A percentile compares a stretch with the other conserved stretches of the same genome.
phyloP scores from a whole-genome alignment of 2,329 filamentous ascomycete species.

The Fusarium liriodendri region DNA sequence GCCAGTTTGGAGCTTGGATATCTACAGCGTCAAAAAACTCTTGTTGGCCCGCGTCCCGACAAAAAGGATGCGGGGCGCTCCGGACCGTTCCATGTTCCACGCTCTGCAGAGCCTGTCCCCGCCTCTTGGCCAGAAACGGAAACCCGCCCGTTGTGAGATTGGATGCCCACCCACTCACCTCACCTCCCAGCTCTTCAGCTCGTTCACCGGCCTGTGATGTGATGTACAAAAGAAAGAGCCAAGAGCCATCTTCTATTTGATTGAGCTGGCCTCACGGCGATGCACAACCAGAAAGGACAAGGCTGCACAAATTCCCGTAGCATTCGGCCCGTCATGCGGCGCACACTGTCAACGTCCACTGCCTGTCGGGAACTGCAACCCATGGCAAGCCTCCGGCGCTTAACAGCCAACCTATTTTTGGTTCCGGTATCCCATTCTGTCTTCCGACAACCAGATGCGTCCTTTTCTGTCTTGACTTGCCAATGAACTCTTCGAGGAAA shows the following conservation, averaged over 20 bases:
- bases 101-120: conserved; percentile 19
- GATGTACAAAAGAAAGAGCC: neutral
- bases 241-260: neutral
- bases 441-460: conserved; percentile 20
- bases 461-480: conserved; percentile 7
- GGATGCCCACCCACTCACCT: neutral
- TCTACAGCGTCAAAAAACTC: neutral
- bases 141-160: conserved; percentile 3
- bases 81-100: conserved; percentile 28
- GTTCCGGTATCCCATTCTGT: conserved; percentile 5
- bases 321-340: conserved; percentile 32
- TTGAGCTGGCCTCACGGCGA: neutral
- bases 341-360: conserved; percentile 17
- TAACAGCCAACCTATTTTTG: conserved; percentile 32
- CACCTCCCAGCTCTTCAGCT: neutral
- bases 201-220: conserved; percentile 11
- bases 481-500: neutral
- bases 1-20: neutral
- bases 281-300: neutral
- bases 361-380: conserved; percentile 26
- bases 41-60: conserved; percentile 1
- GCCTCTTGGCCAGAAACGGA: conserved; percentile 36
- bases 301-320: neutral
- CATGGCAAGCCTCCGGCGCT: conserved; percentile 24
- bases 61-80: conserved; percentile 22